Percentiles rank a stretch among this genome's conserved stretches.
phyloP scores from a whole-genome alignment of 306 rosid species.

The Ammopiptanthus mongolicus region DNA sequence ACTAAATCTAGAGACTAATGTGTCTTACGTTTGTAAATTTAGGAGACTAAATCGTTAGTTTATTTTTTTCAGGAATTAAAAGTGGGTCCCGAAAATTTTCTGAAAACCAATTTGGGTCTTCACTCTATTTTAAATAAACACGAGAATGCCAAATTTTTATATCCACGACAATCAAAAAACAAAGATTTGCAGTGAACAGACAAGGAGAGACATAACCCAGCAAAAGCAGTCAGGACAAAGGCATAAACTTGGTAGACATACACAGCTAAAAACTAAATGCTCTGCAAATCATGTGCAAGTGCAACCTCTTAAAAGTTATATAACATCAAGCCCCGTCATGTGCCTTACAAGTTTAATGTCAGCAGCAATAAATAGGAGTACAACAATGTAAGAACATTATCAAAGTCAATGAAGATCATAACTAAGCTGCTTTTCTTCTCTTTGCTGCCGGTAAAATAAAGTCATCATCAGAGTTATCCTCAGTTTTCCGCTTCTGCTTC shows the following conservation, averaged over 20 bases:
- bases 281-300: not conserved
- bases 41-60: too few relatives aligned
- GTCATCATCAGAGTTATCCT: constrained; percentile 45
- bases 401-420: not conserved
- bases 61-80: too few relatives aligned
- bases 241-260: not conserved
- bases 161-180: not conserved
- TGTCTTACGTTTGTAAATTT: too few relatives aligned
- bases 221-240: too few relatives aligned
- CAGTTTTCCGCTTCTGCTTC: constrained; percentile 51
- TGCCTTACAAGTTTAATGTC: not conserved
- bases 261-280: not conserved
- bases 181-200: too few relatives aligned
- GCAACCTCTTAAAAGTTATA: not conserved
- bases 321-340: not conserved
- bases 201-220: too few relatives aligned
- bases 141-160: not conserved
- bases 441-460: constrained; percentile 25
- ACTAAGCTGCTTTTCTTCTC: constrained; percentile 41
- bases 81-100: too few relatives aligned
- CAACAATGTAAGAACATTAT: not conserved
- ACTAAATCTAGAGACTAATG: too few relatives aligned
- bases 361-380: not conserved
- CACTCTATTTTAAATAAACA: too few relatives aligned
- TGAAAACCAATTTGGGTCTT: too few relatives aligned